Base-by-base conservation (phyloP, 257 asterid genomes). In the Ilex aquifolium region DNA sequence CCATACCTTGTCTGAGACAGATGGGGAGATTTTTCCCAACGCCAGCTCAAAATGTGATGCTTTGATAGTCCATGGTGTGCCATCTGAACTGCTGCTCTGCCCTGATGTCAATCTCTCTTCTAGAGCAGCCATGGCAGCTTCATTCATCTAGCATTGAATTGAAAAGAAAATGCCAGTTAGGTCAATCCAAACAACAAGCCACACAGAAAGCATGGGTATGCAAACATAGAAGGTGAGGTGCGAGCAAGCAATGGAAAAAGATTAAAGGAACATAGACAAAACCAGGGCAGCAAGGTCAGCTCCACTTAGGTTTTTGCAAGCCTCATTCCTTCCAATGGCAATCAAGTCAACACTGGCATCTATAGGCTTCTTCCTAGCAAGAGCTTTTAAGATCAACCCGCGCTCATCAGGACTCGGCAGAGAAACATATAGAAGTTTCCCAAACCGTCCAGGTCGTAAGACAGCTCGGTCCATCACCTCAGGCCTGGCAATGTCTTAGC, bases 381-480 rank as follows among this genome's bases (percentile, higher is more conserved):
- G 83, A 73, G 96, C 83, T 72, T 74, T 79, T 79, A 91, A 64
- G 67, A 91, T 91, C 77, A 86, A 69, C 57, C 95, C 96, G 44
- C 96, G 85, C 60, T 88, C 96, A 40, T 88, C 88, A 50, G 95
- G 80, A 77, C 71, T 77, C 46, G 96, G 96, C 40, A 91, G 88
- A 69, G 95, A 88, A 66, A 91, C 95, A 63, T 81, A 88, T 62
- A 91, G 39, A 51, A 76, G 88, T 75, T 76, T 86, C 61, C 95
- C 95, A 39, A 85, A 83, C 72, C 98, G 83, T 77, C 95, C 95
- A 10, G 95, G 95, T 56, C 95, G 84, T 42, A 88, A 85, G 65
- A 88, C n/a, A 42, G 96, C 96, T 12, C 17, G 81, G 72, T 91
- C 96, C 82, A 91, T 88, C 42, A 77, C 85, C 68, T 91, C 96